A percentile compares a stretch with the other conserved stretches of the same genome.
Evolutionary conservation across 257 asterid species (phyloP).

Genomic region (Lantana camara): DNA sequence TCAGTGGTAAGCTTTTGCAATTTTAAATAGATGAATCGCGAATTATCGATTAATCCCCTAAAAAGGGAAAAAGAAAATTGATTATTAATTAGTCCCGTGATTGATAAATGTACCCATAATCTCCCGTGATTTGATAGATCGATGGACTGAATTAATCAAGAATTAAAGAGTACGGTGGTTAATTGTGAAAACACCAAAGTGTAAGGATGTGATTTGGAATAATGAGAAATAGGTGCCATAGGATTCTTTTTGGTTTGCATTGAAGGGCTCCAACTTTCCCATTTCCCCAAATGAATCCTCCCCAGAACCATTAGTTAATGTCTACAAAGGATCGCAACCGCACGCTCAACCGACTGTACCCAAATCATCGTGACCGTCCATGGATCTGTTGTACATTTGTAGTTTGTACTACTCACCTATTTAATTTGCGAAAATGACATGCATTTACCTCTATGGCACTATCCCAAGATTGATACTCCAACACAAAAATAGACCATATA

Average conservation of each 20-base stretch:
- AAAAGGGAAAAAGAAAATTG: not conserved
- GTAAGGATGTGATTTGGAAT: not conserved
- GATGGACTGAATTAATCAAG: not conserved
- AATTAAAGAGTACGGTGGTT: not conserved
- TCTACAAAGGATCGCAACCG: conserved; percentile 17
- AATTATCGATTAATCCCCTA: too few relatives aligned
- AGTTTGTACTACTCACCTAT: not conserved
- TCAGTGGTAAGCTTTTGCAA: too few relatives aligned
- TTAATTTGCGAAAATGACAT: conserved; percentile 22
- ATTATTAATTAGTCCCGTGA: too few relatives aligned
- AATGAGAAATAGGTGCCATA: not conserved
- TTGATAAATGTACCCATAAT: too few relatives aligned
- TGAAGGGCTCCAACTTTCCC: conserved; percentile 4
- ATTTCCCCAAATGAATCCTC: conserved; percentile 20
- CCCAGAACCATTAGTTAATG: not conserved
- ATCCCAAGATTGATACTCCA: too few relatives aligned
- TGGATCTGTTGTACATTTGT: not conserved
- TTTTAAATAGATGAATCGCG: too few relatives aligned
- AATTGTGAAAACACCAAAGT: not conserved
- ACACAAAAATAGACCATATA: too few relatives aligned
- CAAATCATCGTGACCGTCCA: conserved; percentile 21
- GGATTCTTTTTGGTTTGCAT: not conserved
- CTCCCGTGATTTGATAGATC: too few relatives aligned
- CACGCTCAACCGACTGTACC: not conserved
- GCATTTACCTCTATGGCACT: not conserved